A percentile compares a stretch with the other conserved stretches of the same genome.
These are phyloP conservation scores for Lophium mytilinum DNA, from an alignment of 495 filamentous ascomycete genomes.

Conservation along the genomic window DNA sequence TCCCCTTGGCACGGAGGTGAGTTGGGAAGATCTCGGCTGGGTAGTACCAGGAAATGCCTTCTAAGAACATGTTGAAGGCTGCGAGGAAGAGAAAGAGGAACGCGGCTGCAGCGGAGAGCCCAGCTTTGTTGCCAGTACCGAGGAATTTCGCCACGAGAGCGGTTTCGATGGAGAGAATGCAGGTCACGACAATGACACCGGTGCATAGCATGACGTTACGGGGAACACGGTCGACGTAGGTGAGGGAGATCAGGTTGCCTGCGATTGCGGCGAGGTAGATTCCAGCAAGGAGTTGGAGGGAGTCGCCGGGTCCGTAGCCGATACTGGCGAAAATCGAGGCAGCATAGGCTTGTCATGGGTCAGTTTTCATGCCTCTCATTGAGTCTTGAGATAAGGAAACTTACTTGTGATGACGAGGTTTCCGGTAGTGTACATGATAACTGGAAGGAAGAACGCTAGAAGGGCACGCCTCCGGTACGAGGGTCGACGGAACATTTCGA, in stretches of 20 bases:
- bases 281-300: neutral
- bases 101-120: neutral
- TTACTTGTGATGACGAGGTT: conserved; percentile 1
- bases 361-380: neutral
- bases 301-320: neutral
- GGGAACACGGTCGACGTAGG: neutral
- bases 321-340: neutral
- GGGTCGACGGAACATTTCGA: neutral
- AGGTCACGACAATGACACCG: neutral
- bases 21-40: neutral
- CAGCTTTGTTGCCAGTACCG: neutral
- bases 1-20: neutral
- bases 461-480: conserved; percentile 1
- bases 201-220: neutral
- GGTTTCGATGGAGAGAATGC: neutral
- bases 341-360: neutral
- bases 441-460: neutral
- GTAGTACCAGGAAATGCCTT: neutral
- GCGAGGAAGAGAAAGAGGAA: neutral
- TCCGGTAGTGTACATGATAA: neutral
- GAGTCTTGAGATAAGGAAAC: neutral
- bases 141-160: neutral
- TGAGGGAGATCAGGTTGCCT: neutral
- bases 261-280: neutral
- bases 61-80: neutral